Conservation (phyloP, 2,329 filamentous ascomycete species). For the Calonectria pseudoreteaudii region DNA sequence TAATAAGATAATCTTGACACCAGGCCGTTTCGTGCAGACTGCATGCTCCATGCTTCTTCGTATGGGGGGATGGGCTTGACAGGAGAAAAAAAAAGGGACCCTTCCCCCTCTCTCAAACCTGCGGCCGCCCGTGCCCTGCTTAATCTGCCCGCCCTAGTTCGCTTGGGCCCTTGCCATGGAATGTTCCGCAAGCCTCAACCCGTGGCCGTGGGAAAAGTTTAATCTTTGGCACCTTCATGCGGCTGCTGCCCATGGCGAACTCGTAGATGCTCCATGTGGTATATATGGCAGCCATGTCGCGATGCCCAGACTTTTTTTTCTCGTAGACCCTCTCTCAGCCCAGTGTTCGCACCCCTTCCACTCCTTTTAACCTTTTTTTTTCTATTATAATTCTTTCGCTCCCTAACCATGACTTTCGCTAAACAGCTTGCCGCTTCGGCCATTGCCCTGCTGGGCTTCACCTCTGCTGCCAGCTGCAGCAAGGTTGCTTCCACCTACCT, state of each 20-base stretch:
- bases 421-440: background rate
- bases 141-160: background rate
- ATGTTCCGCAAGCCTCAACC: background rate
- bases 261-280: background rate
- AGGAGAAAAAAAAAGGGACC: background rate
- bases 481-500: slow-evolving; percentile 38
- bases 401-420: background rate
- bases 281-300: slow-evolving; percentile 2
- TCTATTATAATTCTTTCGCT: background rate
- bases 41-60: background rate
- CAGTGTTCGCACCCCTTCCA: slow-evolving; percentile 10
- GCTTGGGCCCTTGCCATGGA: background rate
- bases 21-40: background rate
- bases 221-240: background rate
- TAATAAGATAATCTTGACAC: background rate
- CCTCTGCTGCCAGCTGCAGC: background rate
- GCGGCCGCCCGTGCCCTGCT: background rate
- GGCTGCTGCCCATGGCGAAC: background rate
- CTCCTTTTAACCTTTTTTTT: background rate
- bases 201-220: background rate
- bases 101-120: background rate
- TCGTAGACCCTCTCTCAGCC: background rate
- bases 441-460: background rate
- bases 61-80: background rate
- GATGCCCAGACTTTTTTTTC: background rate